Conservation (phyloP, 2,329 filamentous ascomycete species). For the Neophaeococcomyces aloes region DNA sequence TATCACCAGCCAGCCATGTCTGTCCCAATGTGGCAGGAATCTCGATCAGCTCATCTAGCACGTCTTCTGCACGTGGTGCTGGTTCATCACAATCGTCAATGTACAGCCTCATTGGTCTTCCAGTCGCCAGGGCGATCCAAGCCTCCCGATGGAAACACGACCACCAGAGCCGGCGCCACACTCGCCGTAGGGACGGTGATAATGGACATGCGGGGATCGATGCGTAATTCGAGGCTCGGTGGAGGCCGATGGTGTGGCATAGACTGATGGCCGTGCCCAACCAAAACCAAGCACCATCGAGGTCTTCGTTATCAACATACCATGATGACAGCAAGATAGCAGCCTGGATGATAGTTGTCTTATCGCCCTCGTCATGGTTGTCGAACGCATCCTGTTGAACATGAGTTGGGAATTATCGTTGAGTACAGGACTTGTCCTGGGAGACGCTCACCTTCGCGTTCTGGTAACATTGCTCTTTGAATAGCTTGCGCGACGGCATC, state of each 20-base stretch:
- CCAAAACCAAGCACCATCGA: constrained; percentile 38
- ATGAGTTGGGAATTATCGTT: constrained; percentile 24
- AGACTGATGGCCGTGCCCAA: constrained; percentile 36
- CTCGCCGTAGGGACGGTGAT: constrained; percentile 20
- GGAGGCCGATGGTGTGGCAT: constrained; percentile 35
- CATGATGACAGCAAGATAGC: constrained; percentile 35
- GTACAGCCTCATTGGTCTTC: constrained; percentile 32
- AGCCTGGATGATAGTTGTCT: constrained; percentile 33
- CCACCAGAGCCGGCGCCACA: constrained; percentile 35
- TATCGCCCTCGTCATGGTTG: constrained; percentile 27
- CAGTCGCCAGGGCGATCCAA: constrained; percentile 32
- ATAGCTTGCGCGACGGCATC: constrained; percentile 26
- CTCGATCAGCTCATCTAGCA: constrained; percentile 21
- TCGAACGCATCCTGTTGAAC: constrained; percentile 7
- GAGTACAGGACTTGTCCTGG: not conserved
- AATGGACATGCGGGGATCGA: constrained; percentile 11
- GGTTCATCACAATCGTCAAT: constrained; percentile 29
- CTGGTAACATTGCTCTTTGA: constrained; percentile 31
- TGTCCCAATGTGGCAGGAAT: constrained; percentile 10
- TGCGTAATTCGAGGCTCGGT: constrained; percentile 25
- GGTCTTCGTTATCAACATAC: constrained; percentile 33
- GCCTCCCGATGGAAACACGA: constrained; percentile 32
- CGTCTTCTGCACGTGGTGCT: constrained; percentile 23
- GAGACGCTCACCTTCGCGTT: constrained; percentile 27
- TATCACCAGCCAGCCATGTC: constrained; percentile 19